phyloP scores from a whole-genome alignment of 768 basidiomycete species.

The Tulasnella sp. region DNA sequence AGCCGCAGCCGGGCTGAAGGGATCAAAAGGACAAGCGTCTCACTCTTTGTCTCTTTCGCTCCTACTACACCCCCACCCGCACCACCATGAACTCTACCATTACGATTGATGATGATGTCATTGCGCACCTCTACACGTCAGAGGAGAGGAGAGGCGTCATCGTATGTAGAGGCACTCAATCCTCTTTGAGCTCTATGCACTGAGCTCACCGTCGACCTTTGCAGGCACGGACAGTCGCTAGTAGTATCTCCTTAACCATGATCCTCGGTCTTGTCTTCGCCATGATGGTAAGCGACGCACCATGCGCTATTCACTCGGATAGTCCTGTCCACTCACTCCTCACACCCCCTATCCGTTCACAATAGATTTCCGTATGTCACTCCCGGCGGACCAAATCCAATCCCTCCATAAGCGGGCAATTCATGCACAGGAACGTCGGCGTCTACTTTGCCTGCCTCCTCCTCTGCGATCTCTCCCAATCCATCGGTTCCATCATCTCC shows the following conservation, averaged over 20 bases:
- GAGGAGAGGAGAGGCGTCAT: conserved; percentile 4
- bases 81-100: neutral
- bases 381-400: neutral
- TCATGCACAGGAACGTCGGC: conserved; percentile 1
- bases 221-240: neutral
- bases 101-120: neutral
- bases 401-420: neutral
- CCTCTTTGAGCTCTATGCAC: neutral
- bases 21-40: neutral
- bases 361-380: neutral
- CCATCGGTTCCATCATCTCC: neutral
- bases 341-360: neutral
- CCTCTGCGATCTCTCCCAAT: conserved; percentile 7
- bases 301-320: neutral
- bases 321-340: neutral
- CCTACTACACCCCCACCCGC: neutral
- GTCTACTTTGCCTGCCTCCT: conserved; percentile 7
- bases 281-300: neutral
- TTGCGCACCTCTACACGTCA: neutral
- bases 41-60: neutral
- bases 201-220: neutral
- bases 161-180: neutral
- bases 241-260: neutral
- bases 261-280: neutral
- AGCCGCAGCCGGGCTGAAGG: too few relatives aligned